phyloP scores from a whole-genome alignment of 768 basidiomycete genomes.

The Agaricus bisporus region DNA sequence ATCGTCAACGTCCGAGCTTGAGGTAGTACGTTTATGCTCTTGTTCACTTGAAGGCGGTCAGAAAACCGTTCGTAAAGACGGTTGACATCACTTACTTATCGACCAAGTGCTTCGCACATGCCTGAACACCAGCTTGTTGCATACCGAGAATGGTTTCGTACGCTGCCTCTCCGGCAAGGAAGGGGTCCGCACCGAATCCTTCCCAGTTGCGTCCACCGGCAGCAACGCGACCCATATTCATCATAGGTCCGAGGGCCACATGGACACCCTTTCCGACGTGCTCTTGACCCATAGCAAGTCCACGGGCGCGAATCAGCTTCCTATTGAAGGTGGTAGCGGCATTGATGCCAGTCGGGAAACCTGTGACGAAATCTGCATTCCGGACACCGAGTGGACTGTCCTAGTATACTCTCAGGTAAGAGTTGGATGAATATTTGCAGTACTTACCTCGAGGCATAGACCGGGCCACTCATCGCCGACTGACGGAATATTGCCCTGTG shows the following conservation, averaged over 20 bases:
- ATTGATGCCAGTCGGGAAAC: slow-evolving; percentile 83
- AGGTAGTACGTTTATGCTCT: slow-evolving; percentile 50
- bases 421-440: neutral
- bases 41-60: slow-evolving; percentile 44
- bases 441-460: slow-evolving; percentile 59
- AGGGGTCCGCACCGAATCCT: slow-evolving; percentile 92
- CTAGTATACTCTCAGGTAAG: slow-evolving; percentile 18
- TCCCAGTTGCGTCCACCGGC: slow-evolving; percentile 90
- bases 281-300: slow-evolving; percentile 75
- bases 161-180: slow-evolving; percentile 69
- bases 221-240: slow-evolving; percentile 79
- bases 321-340: slow-evolving; percentile 79
- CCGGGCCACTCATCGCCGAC: slow-evolving; percentile 54
- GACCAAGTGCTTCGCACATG: slow-evolving; percentile 80
- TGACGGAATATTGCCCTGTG: slow-evolving; percentile 50
- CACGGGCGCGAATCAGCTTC: slow-evolving; percentile 68
- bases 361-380: slow-evolving; percentile 62
- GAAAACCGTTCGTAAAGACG: neutral
- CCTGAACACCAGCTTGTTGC: slow-evolving; percentile 75
- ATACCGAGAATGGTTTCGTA: slow-evolving; percentile 82
- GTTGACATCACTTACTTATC: slow-evolving; percentile 49
- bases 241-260: slow-evolving; percentile 75
- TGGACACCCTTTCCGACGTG: slow-evolving; percentile 82
- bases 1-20: slow-evolving; percentile 71
- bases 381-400: slow-evolving; percentile 80